Conservation (phyloP, 768 basidiomycete species). For the Tremella mesenterica region DNA sequence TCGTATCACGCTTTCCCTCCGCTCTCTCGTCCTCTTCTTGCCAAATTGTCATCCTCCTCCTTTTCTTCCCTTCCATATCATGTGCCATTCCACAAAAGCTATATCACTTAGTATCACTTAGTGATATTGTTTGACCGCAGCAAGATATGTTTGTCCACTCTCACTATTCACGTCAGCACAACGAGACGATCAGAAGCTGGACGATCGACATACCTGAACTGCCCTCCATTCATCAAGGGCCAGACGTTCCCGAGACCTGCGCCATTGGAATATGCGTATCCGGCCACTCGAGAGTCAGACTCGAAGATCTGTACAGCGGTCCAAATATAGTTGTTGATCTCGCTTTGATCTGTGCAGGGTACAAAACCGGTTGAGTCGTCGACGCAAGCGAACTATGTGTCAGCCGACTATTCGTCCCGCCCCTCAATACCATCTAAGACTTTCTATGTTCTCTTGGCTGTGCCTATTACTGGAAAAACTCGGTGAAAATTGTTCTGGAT, state of each 20-base stretch:
- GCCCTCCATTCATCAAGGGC: slow-evolving; percentile 32
- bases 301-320: slow-evolving; percentile 43
- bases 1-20: no score
- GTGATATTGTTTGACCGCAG: not conserved
- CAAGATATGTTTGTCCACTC: not conserved
- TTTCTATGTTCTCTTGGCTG: no score
- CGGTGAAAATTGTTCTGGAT: no score
- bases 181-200: not conserved
- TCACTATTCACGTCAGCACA: not conserved
- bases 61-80: no score
- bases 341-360: slow-evolving; percentile 42
- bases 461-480: no score
- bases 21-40: no score
- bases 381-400: slow-evolving; percentile 38
- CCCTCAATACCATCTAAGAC: not conserved
- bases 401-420: slow-evolving; percentile 2
- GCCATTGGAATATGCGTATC: slow-evolving; percentile 43
- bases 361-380: slow-evolving; percentile 36
- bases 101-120: no score
- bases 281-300: slow-evolving; percentile 36
- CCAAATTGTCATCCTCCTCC: no score
- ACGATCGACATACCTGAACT: slow-evolving; percentile 24
- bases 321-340: slow-evolving; percentile 43
- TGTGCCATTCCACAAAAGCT: no score
- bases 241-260: slow-evolving; percentile 41